These are phyloP conservation scores for Ophiostoma sp. DNA, from an alignment of 2,329 filamentous ascomycete genomes.

Conservation along the genomic window DNA sequence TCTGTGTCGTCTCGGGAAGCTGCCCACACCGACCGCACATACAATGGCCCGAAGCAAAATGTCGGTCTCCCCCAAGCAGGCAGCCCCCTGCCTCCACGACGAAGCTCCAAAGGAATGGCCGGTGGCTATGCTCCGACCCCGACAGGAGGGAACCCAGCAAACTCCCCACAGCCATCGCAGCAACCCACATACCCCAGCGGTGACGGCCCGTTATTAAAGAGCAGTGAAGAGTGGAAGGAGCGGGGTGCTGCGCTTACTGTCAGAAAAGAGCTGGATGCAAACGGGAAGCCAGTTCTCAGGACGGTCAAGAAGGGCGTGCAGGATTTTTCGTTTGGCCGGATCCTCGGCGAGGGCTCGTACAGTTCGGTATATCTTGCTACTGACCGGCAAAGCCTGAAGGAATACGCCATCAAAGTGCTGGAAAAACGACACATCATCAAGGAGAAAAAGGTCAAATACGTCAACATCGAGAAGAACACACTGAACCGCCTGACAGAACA, in stretches of 20 bases:
- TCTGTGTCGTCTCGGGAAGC: constrained; percentile 61
- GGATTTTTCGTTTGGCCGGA: constrained; percentile 88
- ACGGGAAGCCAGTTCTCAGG: constrained; percentile 72
- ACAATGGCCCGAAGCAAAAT: constrained; percentile 41
- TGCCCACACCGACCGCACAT: constrained; percentile 38
- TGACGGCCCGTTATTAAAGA: constrained; percentile 34
- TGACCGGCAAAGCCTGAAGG: constrained; percentile 86
- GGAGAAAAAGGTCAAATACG: constrained; percentile 99
- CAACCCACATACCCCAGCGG: constrained; percentile 27
- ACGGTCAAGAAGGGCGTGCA: constrained; percentile 95
- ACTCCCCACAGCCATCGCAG: neutral
- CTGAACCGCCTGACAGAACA: constrained; percentile 94
- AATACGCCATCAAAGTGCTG: constrained; percentile 96
- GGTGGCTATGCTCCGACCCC: constrained; percentile 42
- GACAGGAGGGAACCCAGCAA: neutral
- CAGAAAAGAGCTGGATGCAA: constrained; percentile 76
- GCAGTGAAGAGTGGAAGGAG: constrained; percentile 93
- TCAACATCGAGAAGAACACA: constrained; percentile 99
- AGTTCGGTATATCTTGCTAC: constrained; percentile 91
- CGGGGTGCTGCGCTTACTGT: constrained; percentile 82
- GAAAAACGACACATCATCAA: constrained; percentile 99
- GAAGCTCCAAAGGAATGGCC: constrained; percentile 67
- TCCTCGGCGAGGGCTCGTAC: constrained; percentile 93
- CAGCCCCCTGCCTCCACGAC: constrained; percentile 64
- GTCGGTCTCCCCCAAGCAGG: constrained; percentile 46